These are phyloP conservation scores for Taxawa tesnikishii DNA, from an alignment of 2,329 filamentous ascomycete species.

Conservation along the genomic window DNA sequence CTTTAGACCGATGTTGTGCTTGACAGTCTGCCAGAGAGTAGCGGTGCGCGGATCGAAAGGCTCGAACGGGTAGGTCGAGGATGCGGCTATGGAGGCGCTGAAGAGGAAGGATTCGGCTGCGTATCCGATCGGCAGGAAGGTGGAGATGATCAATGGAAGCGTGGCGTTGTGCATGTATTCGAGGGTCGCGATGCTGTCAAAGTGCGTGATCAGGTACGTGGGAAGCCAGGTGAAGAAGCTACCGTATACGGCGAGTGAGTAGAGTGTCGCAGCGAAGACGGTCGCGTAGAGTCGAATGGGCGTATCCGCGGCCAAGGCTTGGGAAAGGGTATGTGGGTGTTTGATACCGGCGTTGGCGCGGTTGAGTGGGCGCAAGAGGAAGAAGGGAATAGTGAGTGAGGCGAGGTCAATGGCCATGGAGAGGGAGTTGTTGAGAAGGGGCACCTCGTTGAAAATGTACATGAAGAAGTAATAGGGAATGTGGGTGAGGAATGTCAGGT, in stretches of 20 bases:
- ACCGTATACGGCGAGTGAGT: slow-evolving; percentile 58
- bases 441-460: slow-evolving; percentile 63
- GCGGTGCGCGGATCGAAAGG: slow-evolving; percentile 54
- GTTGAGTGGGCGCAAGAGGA: slow-evolving; percentile 57
- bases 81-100: slow-evolving; percentile 44
- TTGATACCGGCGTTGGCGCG: slow-evolving; percentile 45
- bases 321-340: slow-evolving; percentile 24
- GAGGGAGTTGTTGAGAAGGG: slow-evolving; percentile 45
- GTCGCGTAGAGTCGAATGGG: slow-evolving; percentile 52
- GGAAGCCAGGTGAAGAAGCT: slow-evolving; percentile 62
- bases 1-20: slow-evolving; percentile 56
- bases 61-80: slow-evolving; percentile 27
- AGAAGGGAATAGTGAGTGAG: slow-evolving; percentile 61
- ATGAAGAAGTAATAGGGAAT: slow-evolving; percentile 67
- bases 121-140: slow-evolving; percentile 55
- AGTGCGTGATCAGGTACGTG: slow-evolving; percentile 59
- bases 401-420: slow-evolving; percentile 56
- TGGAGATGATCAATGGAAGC: slow-evolving; percentile 31
- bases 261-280: slow-evolving; percentile 58
- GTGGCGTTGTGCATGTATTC: slow-evolving; percentile 53
- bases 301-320: slow-evolving; percentile 44
- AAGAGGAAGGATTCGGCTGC: slow-evolving; percentile 71
- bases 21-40: slow-evolving; percentile 56
- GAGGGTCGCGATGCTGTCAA: slow-evolving; percentile 58
- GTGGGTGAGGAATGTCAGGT: slow-evolving; percentile 51